Evolutionary conservation across 148 eudicot genomes (phyloP), one percentile per base, ranked within the genome.

Genomic region (Pouteria glomerata): DNA sequence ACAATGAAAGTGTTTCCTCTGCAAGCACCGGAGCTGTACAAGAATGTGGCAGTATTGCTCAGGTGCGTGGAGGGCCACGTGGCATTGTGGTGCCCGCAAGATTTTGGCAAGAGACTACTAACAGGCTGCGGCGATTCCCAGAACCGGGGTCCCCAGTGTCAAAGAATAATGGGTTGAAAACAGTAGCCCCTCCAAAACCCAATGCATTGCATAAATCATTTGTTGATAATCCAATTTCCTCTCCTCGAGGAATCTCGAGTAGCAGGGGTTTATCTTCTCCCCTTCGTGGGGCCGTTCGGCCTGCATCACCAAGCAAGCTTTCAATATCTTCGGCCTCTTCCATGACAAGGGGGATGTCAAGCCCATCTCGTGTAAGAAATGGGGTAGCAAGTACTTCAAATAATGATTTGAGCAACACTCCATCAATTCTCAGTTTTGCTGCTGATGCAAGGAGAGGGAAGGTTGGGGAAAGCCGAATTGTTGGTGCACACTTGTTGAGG

Each of bases 401-500:
- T 34, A 66, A 53, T 44, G 74, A 74, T 75, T 65, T 52, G 23
- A 27, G 73, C 35, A 65, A 71, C 51, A 83, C 78, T 6, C 85
- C 95, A 0, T 92, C 95, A 14, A 76, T 87, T 75, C 80, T 84
- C 58, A 77, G 85, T 69, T 87, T 80, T 81, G 80, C 82, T 60
- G 81, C 78, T 58, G 93, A 89, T 75, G 81, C 73, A 27, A 74
- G 89, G 74, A 85, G 83, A 66, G 91, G 74, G 61, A 89, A 85
- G 80, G 74, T 86, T 53, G 90, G 91, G 19, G 93, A 85, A 75
- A 89, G 66, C 57, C 78, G 83, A 63, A 72, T 87, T 69, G 79
- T 74, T 69, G 89, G 89, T 85, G 92, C 89, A 19, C 96, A 89
- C 76, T 75, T 80, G 33, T 77, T 92, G 59, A 82, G 89, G 73